Percentiles rank a stretch among this genome's conserved stretches.
Evolutionary conservation across 495 filamentous ascomycete genomes (phyloP).

Genomic region (Neurospora sp.): DNA sequence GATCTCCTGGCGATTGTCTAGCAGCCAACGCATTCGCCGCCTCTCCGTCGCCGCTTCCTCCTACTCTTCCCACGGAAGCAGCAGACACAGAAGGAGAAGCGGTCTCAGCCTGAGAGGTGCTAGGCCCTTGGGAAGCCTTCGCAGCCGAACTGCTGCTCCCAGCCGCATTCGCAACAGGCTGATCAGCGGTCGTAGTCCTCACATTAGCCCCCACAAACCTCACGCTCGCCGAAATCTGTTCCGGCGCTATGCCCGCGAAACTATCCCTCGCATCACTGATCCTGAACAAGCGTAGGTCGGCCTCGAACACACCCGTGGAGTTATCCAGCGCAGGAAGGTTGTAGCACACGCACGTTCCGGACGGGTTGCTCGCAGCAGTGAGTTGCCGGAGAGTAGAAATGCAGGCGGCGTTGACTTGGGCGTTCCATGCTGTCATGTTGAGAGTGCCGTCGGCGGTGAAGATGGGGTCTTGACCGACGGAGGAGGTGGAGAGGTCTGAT

Average conservation of each 20-base stretch:
- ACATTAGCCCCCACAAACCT: constrained; percentile 48
- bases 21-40: not conserved
- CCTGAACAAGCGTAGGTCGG: constrained; percentile 60
- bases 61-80: not conserved
- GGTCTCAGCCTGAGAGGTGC: not conserved
- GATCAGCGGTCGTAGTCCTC: constrained; percentile 7
- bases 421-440: constrained; percentile 43
- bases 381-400: constrained; percentile 33
- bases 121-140: not conserved
- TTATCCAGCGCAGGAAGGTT: constrained; percentile 57
- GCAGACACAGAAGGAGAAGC: not conserved
- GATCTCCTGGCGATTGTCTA: constrained; percentile 4
- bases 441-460: constrained; percentile 23
- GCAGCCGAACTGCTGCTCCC: constrained; percentile 9
- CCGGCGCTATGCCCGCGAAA: constrained; percentile 45
- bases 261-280: constrained; percentile 44
- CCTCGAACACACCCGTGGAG: constrained; percentile 54
- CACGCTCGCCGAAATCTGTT: constrained; percentile 48
- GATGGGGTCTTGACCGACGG: constrained; percentile 6
- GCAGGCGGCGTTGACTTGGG: constrained; percentile 43
- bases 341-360: constrained; percentile 70
- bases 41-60: not conserved
- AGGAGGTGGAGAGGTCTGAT: not conserved
- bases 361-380: constrained; percentile 48
- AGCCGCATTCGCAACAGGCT: constrained; percentile 1